Evolutionary conservation across 495 filamentous ascomycete genomes (phyloP).

Genomic region (Aspergillus sclerotiicarbonarius): DNA sequence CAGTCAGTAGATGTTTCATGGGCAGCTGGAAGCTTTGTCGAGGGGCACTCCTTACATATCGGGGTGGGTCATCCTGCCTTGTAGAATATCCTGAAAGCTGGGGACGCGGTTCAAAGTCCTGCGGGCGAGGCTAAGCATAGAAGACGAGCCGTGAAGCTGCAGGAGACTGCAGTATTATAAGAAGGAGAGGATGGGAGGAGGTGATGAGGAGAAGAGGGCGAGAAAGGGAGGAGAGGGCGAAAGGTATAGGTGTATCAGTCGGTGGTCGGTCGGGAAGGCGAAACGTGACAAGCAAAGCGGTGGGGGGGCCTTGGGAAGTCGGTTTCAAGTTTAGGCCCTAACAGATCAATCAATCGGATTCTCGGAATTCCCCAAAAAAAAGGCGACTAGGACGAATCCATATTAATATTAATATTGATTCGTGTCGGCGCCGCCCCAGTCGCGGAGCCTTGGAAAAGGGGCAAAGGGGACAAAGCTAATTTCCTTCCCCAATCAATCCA

Average conservation of each 20-base stretch:
- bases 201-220: constrained; percentile 19
- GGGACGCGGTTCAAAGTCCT: constrained; percentile 55
- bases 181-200: constrained; percentile 20
- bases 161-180: constrained; percentile 27
- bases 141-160: constrained; percentile 38
- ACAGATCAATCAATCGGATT: not conserved
- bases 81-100: constrained; percentile 59
- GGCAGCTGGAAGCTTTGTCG: not conserved
- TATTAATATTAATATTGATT: too few relatives aligned
- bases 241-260: constrained; percentile 18
- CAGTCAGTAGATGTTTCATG: constrained; percentile 19
- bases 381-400: too few relatives aligned
- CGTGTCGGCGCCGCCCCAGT: constrained; percentile 5
- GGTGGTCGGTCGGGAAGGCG: constrained; percentile 15
- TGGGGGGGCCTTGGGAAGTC: constrained; percentile 10
- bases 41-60: constrained; percentile 41
- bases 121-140: constrained; percentile 52
- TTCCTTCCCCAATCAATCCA: not conserved
- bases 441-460: constrained; percentile 7
- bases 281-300: constrained; percentile 23
- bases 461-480: not conserved
- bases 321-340: constrained; percentile 43
- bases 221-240: constrained; percentile 21
- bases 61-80: constrained; percentile 59
- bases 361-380: too few relatives aligned